phyloP scores from a whole-genome alignment of 2,329 filamentous ascomycete genomes.

The Tympanopsis confertula region DNA sequence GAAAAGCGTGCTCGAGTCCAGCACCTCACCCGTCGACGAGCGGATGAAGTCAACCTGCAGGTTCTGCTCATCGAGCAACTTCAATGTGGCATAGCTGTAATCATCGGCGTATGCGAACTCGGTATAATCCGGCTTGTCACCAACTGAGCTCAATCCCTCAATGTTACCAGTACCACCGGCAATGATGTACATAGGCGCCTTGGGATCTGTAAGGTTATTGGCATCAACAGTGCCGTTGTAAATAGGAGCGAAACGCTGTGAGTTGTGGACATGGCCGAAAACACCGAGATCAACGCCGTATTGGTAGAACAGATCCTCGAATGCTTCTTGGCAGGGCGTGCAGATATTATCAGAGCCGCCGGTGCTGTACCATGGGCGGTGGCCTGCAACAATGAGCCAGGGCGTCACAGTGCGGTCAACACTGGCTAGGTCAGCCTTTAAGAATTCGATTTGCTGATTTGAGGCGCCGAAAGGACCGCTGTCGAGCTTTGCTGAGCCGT shows the following conservation, averaged over 20 bases:
- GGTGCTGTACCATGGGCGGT: conserved; percentile 34
- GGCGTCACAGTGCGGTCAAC: conserved; percentile 43
- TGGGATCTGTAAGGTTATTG: conserved; percentile 22
- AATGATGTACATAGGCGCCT: conserved; percentile 8
- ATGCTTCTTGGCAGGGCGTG: conserved; percentile 33
- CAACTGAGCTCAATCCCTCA: conserved; percentile 33
- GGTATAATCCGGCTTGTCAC: conserved; percentile 26
- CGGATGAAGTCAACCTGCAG: conserved; percentile 37
- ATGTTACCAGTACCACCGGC: conserved; percentile 39
- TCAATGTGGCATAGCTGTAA: conserved; percentile 37
- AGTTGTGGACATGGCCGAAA: conserved; percentile 47
- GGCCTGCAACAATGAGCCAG: conserved; percentile 34
- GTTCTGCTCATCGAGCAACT: conserved; percentile 29
- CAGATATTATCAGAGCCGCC: conserved; percentile 18
- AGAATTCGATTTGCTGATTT: conserved; percentile 39
- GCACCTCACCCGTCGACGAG: conserved; percentile 30
- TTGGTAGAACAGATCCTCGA: conserved; percentile 38
- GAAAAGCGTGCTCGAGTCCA: conserved; percentile 34
- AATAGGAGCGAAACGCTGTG: conserved; percentile 35
- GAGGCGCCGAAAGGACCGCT: conserved; percentile 34
- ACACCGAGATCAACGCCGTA: conserved; percentile 45
- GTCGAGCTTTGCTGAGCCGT: conserved; percentile 26
- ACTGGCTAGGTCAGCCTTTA: conserved; percentile 40
- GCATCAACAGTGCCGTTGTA: conserved; percentile 21
- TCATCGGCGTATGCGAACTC: conserved; percentile 36